These are phyloP conservation scores for Geranomyces variabilis DNA, from an alignment of 192 early-diverging fungal genomes.

Conservation along the genomic window DNA sequence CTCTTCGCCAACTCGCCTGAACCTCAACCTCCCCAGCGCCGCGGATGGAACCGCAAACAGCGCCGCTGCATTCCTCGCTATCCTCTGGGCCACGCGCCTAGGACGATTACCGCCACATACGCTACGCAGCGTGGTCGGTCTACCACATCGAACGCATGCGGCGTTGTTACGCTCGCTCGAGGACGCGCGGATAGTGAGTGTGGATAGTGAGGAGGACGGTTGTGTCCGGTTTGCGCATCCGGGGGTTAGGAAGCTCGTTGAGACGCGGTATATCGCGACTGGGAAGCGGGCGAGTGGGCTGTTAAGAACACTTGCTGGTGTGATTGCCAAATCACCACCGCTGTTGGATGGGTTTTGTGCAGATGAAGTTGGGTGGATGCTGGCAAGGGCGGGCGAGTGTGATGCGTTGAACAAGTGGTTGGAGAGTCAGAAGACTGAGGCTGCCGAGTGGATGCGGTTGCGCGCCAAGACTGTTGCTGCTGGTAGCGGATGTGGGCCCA, in stretches of 20 bases:
- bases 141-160: background rate
- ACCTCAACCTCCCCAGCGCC: background rate
- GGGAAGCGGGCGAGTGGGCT: background rate
- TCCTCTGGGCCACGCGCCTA: background rate
- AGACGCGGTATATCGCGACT: slow-evolving; percentile 3
- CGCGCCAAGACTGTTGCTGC: too few relatives aligned
- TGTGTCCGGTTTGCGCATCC: background rate
- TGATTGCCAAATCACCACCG: background rate
- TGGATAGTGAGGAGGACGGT: background rate
- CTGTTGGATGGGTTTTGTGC: background rate
- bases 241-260: background rate
- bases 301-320: background rate
- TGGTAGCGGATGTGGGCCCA: too few relatives aligned
- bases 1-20: background rate
- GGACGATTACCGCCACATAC: background rate
- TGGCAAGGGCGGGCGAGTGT: background rate
- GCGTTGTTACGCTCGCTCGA: background rate
- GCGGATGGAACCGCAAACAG: background rate
- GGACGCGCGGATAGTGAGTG: background rate
- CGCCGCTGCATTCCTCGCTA: background rate
- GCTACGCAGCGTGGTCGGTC: background rate
- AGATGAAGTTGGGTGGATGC: background rate
- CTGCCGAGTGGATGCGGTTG: too few relatives aligned
- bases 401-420: background rate
- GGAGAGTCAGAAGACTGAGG: background rate